Percentiles rank a stretch among this genome's conserved stretches.
phyloP scores from a whole-genome alignment of 2,329 filamentous ascomycete species.

The Diplodia mutila region DNA sequence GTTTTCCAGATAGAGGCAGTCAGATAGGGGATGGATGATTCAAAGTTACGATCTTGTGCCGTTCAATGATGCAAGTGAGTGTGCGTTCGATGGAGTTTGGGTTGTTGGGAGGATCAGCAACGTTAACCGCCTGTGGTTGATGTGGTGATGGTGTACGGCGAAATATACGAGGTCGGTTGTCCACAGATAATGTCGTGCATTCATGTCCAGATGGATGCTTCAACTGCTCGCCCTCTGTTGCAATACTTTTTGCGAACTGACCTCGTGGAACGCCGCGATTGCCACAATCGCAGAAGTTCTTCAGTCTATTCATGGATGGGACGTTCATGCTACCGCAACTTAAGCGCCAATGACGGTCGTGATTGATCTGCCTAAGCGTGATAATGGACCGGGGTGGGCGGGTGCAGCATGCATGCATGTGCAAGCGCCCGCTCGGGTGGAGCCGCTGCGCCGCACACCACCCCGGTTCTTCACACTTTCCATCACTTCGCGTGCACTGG shows the following conservation, averaged over 20 bases:
- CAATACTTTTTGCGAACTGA: too few relatives aligned
- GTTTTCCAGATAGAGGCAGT: not conserved
- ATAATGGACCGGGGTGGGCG: not conserved
- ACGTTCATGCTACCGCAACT: not conserved
- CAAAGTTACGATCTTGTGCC: not conserved
- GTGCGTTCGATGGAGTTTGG: not conserved
- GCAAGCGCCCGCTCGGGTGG: not conserved
- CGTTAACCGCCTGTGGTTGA: too few relatives aligned
- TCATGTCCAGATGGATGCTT: too few relatives aligned
- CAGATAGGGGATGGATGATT: not conserved
- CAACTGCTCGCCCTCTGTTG: too few relatives aligned
- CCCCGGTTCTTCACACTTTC: not conserved
- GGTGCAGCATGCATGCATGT: not conserved
- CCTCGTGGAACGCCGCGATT: too few relatives aligned
- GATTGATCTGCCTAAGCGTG: not conserved
- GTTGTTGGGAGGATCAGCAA: too few relatives aligned
- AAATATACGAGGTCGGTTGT: too few relatives aligned
- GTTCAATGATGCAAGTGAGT: not conserved
- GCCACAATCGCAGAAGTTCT: too few relatives aligned
- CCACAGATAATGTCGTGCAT: too few relatives aligned
- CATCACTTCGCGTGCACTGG: not conserved
- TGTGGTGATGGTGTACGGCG: too few relatives aligned
- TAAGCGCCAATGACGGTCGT: not conserved
- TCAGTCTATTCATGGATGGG: too few relatives aligned
- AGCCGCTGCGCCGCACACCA: not conserved